A percentile compares a stretch with the other conserved stretches of the same genome.
These are phyloP conservation scores for Suillus decipiens DNA, from an alignment of 768 basidiomycete species.

Conservation along the genomic window DNA sequence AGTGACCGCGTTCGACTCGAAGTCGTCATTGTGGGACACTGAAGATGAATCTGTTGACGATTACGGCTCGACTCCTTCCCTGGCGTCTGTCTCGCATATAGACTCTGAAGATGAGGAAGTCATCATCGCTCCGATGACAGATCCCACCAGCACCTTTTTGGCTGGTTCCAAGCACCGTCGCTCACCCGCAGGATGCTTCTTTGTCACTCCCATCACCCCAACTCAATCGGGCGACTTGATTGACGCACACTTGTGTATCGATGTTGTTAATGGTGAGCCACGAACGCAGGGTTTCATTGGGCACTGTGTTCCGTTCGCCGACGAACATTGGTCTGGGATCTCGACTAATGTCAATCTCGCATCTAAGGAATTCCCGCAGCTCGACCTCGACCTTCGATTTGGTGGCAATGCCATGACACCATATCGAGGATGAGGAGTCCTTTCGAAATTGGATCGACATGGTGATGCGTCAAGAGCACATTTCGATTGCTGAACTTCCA, in stretches of 20 bases:
- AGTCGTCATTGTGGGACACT: not conserved
- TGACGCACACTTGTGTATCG: not conserved
- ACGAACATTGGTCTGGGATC: constrained; percentile 1
- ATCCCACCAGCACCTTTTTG: not conserved
- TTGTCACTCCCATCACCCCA: not conserved
- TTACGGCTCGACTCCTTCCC: not conserved
- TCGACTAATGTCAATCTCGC: not conserved
- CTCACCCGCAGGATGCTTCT: constrained; percentile 3
- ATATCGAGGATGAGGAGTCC: not conserved
- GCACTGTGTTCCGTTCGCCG: not conserved
- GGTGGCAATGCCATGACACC: not conserved
- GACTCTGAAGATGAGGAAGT: not conserved
- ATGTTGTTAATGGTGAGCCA: not conserved
- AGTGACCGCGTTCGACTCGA: not conserved
- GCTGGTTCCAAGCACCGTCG: not conserved
- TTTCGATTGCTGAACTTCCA: not conserved
- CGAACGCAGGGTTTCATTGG: not conserved
- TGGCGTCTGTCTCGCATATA: not conserved
- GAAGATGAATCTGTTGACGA: not conserved
- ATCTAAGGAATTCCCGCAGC: not conserved
- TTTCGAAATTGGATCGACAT: not conserved
- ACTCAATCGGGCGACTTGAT: not conserved
- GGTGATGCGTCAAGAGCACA: not conserved
- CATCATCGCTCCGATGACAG: not conserved
- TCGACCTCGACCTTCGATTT: not conserved